Conservation (phyloP, 2,329 filamentous ascomycete genomes). For the Ceratocystis eucalypticola region DNA sequence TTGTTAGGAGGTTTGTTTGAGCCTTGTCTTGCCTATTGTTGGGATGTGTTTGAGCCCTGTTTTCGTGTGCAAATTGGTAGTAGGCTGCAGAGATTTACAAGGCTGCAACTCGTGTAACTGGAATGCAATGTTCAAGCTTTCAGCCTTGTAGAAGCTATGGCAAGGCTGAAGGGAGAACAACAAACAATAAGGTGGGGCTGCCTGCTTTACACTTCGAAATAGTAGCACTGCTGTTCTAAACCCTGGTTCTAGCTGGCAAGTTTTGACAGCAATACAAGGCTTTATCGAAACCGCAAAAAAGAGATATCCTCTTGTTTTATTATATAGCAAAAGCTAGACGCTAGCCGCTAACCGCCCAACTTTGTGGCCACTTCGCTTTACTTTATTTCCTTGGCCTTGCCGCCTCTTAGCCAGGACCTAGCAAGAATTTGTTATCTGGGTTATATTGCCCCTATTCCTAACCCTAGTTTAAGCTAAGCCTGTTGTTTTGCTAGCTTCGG, state of each 20-base stretch:
- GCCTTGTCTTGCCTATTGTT: not conserved
- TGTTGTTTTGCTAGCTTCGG: not conserved
- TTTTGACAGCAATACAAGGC: too few species aligned
- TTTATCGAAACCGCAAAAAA: too few species aligned
- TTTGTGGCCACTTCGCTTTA: too few species aligned
- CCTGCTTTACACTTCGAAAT: not conserved
- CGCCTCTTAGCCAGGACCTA: not conserved
- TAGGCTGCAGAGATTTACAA: not conserved
- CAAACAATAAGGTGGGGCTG: not conserved
- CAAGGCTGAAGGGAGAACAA: constrained; percentile 2
- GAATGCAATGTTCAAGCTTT: not conserved
- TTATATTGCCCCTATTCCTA: not conserved
- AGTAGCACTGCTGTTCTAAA: too few species aligned
- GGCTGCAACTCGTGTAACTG: not conserved
- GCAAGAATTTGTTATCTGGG: not conserved
- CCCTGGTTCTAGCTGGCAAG: too few species aligned
- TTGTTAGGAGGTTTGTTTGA: not conserved
- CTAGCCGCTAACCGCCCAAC: too few species aligned
- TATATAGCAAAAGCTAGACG: too few species aligned
- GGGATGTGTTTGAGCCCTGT: too few species aligned
- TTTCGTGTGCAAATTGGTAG: not conserved
- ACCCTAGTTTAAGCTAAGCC: not conserved
- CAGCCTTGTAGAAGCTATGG: not conserved
- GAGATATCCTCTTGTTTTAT: too few species aligned
- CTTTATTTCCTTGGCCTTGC: too few species aligned